These are phyloP conservation scores for Kingdonia uniflora DNA, from an alignment of 164 flowering plant genomes.

Conservation along the genomic window DNA sequence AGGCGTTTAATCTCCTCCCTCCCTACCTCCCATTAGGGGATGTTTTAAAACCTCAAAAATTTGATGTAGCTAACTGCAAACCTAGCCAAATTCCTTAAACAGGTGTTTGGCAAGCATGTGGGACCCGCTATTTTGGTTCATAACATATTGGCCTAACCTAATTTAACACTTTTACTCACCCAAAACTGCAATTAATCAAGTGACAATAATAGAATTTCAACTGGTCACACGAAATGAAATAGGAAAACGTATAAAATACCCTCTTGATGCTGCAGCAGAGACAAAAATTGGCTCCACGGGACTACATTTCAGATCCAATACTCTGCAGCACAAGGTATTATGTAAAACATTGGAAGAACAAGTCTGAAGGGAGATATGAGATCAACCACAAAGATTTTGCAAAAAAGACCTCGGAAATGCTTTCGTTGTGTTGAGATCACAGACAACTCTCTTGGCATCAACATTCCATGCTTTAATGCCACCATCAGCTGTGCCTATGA, in stretches of 20 bases:
- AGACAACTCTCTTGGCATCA: slow-evolving; percentile 96
- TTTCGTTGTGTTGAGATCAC: slow-evolving; percentile 72
- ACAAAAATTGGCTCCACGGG: slow-evolving; percentile 97
- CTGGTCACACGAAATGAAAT: slow-evolving; percentile 1
- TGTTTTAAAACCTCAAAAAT: too few species aligned
- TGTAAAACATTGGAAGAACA: neutral
- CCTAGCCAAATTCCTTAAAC: too few species aligned
- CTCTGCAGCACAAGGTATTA: slow-evolving; percentile 39
- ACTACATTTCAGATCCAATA: slow-evolving; percentile 85
- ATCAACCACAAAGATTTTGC: neutral
- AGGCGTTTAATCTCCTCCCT: too few species aligned
- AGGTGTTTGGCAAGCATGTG: too few species aligned
- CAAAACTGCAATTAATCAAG: too few species aligned
- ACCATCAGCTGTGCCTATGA: slow-evolving; percentile 90
- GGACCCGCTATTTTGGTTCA: too few species aligned
- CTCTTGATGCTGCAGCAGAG: slow-evolving; percentile 85
- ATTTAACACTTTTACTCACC: too few species aligned
- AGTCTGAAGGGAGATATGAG: slow-evolving; percentile 3
- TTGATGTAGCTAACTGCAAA: too few species aligned
- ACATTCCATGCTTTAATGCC: slow-evolving; percentile 99
- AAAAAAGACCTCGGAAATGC: slow-evolving; percentile 60
- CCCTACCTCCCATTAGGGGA: too few species aligned
- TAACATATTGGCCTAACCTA: too few species aligned
- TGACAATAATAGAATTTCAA: neutral
- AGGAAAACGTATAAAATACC: slow-evolving; percentile 27